Evolutionary conservation across 495 filamentous ascomycete species (phyloP).

Genomic region (Penicillium riverlandense): DNA sequence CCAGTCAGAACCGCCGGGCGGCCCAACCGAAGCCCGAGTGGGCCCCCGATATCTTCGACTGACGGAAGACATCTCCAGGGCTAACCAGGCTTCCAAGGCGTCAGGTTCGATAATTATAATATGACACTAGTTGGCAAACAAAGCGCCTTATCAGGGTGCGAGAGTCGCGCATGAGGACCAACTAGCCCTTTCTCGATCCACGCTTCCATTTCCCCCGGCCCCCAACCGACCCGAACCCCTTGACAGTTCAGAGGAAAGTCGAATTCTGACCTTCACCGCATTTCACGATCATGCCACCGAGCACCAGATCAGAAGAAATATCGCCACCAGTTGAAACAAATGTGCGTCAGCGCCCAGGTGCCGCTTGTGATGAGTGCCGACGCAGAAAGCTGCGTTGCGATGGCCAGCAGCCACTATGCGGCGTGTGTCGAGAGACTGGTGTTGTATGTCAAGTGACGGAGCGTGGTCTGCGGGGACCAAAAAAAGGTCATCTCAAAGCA

Average conservation of each 20-base stretch:
- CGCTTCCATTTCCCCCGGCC: neutral
- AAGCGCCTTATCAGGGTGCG: too few relatives aligned
- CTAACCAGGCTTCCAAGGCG: too few relatives aligned
- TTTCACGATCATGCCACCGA: neutral
- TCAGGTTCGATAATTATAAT: too few relatives aligned
- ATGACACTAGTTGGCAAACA: too few relatives aligned
- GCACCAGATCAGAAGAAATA: neutral
- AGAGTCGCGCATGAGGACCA: too few relatives aligned
- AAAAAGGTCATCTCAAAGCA: conserved; percentile 46
- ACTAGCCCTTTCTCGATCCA: too few relatives aligned
- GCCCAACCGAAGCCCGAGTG: too few relatives aligned
- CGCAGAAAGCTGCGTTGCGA: conserved; percentile 42
- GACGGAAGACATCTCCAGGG: too few relatives aligned
- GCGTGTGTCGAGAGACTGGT: conserved; percentile 42
- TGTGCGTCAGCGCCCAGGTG: conserved; percentile 12
- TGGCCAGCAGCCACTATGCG: conserved; percentile 42
- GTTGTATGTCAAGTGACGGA: conserved; percentile 39
- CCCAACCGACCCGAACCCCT: neutral
- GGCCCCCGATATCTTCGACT: too few relatives aligned
- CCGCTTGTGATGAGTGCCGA: conserved; percentile 36
- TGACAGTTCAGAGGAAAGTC: neutral
- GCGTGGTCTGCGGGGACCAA: conserved; percentile 41
- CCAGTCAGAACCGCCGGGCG: too few relatives aligned
- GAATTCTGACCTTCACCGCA: neutral
- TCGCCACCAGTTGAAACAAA: neutral